These are phyloP conservation scores for Beta corolliflora DNA, from an alignment of 179 eudicot species.

Conservation along the genomic window DNA sequence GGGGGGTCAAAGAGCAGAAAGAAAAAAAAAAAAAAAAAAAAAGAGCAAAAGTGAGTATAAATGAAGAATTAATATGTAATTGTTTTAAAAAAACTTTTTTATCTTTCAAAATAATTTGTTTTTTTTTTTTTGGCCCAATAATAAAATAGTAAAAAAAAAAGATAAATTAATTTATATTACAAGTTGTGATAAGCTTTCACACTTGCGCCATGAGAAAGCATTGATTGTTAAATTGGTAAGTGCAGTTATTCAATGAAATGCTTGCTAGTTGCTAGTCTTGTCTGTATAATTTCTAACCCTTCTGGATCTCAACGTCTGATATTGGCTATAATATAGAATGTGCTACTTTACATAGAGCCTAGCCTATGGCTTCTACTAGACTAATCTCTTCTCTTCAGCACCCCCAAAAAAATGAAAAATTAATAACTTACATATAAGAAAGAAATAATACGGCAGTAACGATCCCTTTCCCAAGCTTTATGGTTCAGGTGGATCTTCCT, in stretches of 20 bases:
- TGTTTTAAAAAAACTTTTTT: no score
- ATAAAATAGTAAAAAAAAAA: no score
- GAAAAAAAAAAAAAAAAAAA: no score
- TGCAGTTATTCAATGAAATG: neutral
- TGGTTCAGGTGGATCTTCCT: neutral
- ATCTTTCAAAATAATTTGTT: no score
- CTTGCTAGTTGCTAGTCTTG: slow-evolving; percentile 6
- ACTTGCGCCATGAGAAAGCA: slow-evolving; percentile 88
- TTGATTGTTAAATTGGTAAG: slow-evolving; percentile 88
- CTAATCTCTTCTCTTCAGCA: neutral
- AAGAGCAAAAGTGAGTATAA: no score
- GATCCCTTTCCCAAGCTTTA: neutral
- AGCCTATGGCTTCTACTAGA: neutral
- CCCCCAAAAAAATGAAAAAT: neutral
- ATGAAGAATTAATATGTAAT: no score
- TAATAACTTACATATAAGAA: no score
- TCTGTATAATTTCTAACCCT: neutral
- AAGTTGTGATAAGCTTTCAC: slow-evolving; percentile 85
- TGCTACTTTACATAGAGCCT: neutral
- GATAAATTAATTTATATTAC: no score
- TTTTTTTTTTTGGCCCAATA: no score
- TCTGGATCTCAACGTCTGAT: no score
- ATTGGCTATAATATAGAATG: neutral
- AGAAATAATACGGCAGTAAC: neutral
- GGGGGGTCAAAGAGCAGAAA: no score